A percentile compares a stretch with the other conserved stretches of the same genome.
Conservation (phyloP, 2,329 filamentous ascomycete genomes). For the Colletotrichum plurivorum region DNA sequence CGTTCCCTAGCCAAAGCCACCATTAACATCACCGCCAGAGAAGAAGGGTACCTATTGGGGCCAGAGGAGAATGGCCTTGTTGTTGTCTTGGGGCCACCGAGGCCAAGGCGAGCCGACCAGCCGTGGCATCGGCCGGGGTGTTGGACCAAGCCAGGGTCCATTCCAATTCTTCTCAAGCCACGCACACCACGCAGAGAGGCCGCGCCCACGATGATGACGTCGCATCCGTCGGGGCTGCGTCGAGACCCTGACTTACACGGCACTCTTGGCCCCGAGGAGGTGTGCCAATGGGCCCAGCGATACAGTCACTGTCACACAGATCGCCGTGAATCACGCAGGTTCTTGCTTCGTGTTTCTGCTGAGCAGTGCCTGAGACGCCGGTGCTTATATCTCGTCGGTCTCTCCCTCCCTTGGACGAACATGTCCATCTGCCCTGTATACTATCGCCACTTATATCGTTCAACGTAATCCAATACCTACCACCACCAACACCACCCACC, state of each 20-base stretch:
- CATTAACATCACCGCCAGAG: slow-evolving; percentile 27
- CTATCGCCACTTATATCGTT: slow-evolving; percentile 14
- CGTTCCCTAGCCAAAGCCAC: slow-evolving; percentile 22
- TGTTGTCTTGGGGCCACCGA: not conserved
- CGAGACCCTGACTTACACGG: slow-evolving; percentile 35
- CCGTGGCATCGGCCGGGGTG: slow-evolving; percentile 23
- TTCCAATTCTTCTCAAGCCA: slow-evolving; percentile 17
- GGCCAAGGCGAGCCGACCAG: slow-evolving; percentile 25
- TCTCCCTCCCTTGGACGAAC: slow-evolving; percentile 25
- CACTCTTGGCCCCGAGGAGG: slow-evolving; percentile 28
- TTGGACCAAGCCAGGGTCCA: slow-evolving; percentile 31
- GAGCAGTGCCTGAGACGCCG: slow-evolving; percentile 12
- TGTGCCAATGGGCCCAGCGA: slow-evolving; percentile 27
- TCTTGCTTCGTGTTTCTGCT: slow-evolving; percentile 24
- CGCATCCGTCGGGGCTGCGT: slow-evolving; percentile 25
- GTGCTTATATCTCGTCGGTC: slow-evolving; percentile 38
- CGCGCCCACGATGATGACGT: slow-evolving; percentile 37
- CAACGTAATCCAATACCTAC: slow-evolving; percentile 9
- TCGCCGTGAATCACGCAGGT: slow-evolving; percentile 30
- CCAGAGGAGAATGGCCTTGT: no score
- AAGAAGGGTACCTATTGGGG: not conserved
- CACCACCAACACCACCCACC: not conserved
- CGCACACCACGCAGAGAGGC: not conserved
- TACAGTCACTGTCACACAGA: slow-evolving; percentile 34
- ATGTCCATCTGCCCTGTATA: slow-evolving; percentile 16